Evolutionary conservation across 495 filamentous ascomycete species (phyloP), one percentile per base, ranked within the genome.

Genomic region (Aspergillus panamensis): DNA sequence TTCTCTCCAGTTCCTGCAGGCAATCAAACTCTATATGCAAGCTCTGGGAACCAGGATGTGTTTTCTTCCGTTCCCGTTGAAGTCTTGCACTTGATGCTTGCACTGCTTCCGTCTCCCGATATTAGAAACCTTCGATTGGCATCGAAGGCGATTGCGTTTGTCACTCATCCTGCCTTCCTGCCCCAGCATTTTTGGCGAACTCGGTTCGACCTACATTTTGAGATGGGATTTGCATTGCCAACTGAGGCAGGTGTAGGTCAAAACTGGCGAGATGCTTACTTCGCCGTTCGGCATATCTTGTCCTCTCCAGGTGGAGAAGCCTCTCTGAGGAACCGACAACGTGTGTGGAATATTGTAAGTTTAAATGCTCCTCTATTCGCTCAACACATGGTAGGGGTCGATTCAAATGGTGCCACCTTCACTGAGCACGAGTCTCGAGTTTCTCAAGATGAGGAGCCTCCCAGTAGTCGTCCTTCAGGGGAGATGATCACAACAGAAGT

Each of bases 211-310:
- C 10, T n/a, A 19, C 32, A 51, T 17, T 39, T 29, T 19, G 55
- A 57, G 30, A 51, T 57, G 55, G 55, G 55, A 14, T 57, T 51
- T 44, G 55, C 55, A n/a, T 42, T 43, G 17, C 55, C 55, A 17
- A 32, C 32, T 19, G 8, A 51, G 4, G 16, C 45, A 6, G 3
- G 13, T 9, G 55, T 20, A 19, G 0, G 2, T 17, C 51, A 43
- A 7, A 29, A 44, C 20, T 54, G 51, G 51, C 37, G 51, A 10
- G 51, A 31, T 6, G 19, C 37, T 14, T 54, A 54, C 39, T 44
- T 32, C 20, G 21, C 37, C 5, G 25, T 54, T 1, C 12, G 19
- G 20, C 1, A 43, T 1, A 5, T 3, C 8, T 44, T 43, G 13
- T 4, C 13, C 8, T 1, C 29, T 8, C 2, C 19, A 3, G 20